Percentiles rank a stretch among this genome's conserved stretches.
Conservation (phyloP, 2,329 filamentous ascomycete genomes). For the Aspergillus ibericus region DNA sequence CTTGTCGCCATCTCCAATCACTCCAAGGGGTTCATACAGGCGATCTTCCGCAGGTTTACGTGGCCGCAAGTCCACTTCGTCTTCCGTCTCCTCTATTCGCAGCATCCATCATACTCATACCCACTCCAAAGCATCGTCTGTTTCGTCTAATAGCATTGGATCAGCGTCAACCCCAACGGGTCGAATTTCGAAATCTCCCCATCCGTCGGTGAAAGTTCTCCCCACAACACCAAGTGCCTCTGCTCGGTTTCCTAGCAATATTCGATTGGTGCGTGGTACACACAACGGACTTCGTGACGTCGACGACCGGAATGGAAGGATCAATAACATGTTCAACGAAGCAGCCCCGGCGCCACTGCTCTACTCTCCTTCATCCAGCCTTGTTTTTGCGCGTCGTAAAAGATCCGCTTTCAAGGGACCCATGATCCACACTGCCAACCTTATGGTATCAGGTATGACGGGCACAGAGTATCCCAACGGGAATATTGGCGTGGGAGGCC, state of each 20-base stretch:
- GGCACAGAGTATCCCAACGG: constrained; percentile 36
- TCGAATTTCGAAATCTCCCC: constrained; percentile 69
- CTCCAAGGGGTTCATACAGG: constrained; percentile 81
- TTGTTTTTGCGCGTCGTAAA: constrained; percentile 50
- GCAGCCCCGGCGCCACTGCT: constrained; percentile 36
- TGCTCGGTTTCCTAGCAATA: constrained; percentile 75
- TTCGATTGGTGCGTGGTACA: constrained; percentile 70
- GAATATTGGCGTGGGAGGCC: constrained; percentile 22
- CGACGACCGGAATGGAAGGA: constrained; percentile 24
- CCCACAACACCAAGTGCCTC: constrained; percentile 79
- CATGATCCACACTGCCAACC: constrained; percentile 41
- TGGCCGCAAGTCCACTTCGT: constrained; percentile 92
- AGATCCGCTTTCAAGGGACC: constrained; percentile 48
- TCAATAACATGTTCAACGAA: constrained; percentile 40
- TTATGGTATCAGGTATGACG: constrained; percentile 33
- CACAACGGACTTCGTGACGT: constrained; percentile 29
- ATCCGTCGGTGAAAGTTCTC: constrained; percentile 91
- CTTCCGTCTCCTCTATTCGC: constrained; percentile 87
- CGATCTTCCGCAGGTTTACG: constrained; percentile 79
- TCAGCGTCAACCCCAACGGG: constrained; percentile 68
- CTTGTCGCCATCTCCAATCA: constrained; percentile 81
- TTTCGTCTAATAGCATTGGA: constrained; percentile 76
- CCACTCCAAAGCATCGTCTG: constrained; percentile 92
- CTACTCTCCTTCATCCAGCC: constrained; percentile 42
- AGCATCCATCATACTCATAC: constrained; percentile 86